Evolutionary conservation across 306 rosid genomes (phyloP).

Genomic region (Glycine soja): DNA sequence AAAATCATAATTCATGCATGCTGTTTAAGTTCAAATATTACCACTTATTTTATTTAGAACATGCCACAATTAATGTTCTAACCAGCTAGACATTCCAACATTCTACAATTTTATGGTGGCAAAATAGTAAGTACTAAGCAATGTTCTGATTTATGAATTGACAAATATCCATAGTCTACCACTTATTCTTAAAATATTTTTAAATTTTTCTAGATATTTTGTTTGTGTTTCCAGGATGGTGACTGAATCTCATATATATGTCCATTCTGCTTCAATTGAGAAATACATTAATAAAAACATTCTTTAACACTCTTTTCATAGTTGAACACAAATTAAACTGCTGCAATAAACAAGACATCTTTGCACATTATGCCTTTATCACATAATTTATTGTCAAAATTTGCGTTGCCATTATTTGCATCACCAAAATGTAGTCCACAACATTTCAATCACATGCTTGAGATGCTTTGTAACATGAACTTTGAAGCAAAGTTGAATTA

Average conservation of each 20-base stretch:
- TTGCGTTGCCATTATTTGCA: background rate
- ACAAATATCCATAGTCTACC: background rate
- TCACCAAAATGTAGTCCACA: background rate
- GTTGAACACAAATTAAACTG: background rate
- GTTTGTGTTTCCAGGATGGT: background rate
- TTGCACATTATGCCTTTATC: background rate
- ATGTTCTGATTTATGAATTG: background rate
- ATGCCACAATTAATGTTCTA: slow-evolving; percentile 1
- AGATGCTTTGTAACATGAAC: background rate
- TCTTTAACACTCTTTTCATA: background rate
- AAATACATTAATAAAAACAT: background rate
- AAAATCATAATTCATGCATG: background rate
- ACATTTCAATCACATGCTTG: background rate
- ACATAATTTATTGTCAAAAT: no score
- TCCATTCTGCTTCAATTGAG: background rate
- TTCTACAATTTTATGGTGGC: no score
- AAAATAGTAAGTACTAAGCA: background rate
- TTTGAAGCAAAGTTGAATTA: background rate
- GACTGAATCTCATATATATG: background rate
- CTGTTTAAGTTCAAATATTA: slow-evolving; percentile 20
- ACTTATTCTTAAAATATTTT: background rate
- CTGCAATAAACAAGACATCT: background rate
- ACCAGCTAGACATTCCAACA: no score
- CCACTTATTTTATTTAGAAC: background rate
- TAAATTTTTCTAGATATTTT: background rate